Percentiles rank a stretch among this genome's conserved stretches.
phyloP scores from a whole-genome alignment of 2,329 filamentous ascomycete genomes.

The Colletotrichum kahawae region DNA sequence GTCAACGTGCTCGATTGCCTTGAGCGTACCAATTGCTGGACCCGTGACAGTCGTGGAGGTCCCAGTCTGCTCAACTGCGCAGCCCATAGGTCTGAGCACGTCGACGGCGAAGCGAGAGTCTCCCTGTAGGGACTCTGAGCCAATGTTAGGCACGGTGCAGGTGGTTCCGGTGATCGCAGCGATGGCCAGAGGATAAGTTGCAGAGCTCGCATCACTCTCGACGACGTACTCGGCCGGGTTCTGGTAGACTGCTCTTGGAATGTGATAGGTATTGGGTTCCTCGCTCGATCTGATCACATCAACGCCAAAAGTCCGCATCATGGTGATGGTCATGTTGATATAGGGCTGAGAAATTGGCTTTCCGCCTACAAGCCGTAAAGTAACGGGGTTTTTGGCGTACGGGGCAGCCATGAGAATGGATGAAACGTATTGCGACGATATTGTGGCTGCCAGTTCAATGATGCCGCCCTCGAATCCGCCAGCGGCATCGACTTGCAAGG shows the following conservation, averaged over 20 bases:
- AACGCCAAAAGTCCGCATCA: conserved; percentile 95
- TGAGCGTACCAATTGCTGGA: conserved; percentile 74
- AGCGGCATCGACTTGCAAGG: conserved; percentile 80
- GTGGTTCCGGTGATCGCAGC: conserved; percentile 95
- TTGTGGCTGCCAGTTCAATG: conserved; percentile 91
- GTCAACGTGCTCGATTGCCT: conserved; percentile 81
- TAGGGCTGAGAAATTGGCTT: conserved; percentile 97
- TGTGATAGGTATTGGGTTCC: conserved; percentile 91
- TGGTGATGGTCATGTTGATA: conserved; percentile 98
- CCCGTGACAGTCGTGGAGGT: conserved; percentile 92
- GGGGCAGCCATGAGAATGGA: conserved; percentile 96
- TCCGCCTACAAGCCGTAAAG: conserved; percentile 87
- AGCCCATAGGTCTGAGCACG: conserved; percentile 92
- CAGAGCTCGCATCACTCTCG: conserved; percentile 97
- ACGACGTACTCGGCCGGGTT: conserved; percentile 89
- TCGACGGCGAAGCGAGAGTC: conserved; percentile 94
- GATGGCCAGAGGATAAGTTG: conserved; percentile 92
- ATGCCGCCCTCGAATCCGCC: conserved; percentile 84
- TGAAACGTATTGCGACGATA: conserved; percentile 99
- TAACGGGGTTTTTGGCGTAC: conserved; percentile 94
- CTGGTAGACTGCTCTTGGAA: conserved; percentile 81
- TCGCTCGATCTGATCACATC: conserved; percentile 75
- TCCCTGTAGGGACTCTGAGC: conserved; percentile 88
- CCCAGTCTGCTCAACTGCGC: conserved; percentile 82
- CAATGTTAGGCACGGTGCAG: conserved; percentile 96